Base-by-base conservation (phyloP, 2,329 filamentous ascomycete genomes). In the Botrytis fragariae region DNA sequence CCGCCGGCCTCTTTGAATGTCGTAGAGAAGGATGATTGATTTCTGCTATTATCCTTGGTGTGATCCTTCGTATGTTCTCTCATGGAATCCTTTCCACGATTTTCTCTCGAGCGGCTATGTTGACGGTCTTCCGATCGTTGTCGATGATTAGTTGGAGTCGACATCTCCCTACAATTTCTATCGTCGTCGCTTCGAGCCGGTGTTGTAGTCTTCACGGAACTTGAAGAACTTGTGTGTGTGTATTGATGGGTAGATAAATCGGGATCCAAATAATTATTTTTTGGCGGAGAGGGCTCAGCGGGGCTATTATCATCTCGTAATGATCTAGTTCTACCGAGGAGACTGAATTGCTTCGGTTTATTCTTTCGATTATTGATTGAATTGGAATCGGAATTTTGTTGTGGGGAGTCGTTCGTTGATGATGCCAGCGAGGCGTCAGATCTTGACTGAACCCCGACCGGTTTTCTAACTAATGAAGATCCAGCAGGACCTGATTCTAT, bases 91-190 rank as follows among this genome's bases (percentile, higher is more conserved):
- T 67, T 75, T 76, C 74, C 79, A 73, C 73, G 79, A 82, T 86
- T 71, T 87, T 87, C 68, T 83, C 83, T 64, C 83, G 83, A 72
- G 51, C 70, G 35, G 79, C 80, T 84, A 82, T 77, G 76, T 68
- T 84, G 83, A 39, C 93, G 89, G 81, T 97, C 93, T 75, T 90
- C 89, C 5, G 93, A 94, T 77, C 91, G 90, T 77, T 92, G 93
- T 75, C 93, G 88, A 72, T 86, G 82, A 37, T 86, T 86, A 9
- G 32, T 67, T 44, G 91, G 89, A 75, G 84, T 85, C 75, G 93
- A 91, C 84, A 91, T 91, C 62, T 91, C 88, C 77, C 89, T 88
- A 78, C 91, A 90, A 4, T 90, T 87, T 77, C 90, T 88, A 73
- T 79, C 93, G 77, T 89, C 87, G 54, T 89, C 78, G 25, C 76